A percentile compares a stretch with the other conserved stretches of the same genome.
Conservation (phyloP, 176 grass and related monocot genomes). For the Eleusine indica region DNA sequence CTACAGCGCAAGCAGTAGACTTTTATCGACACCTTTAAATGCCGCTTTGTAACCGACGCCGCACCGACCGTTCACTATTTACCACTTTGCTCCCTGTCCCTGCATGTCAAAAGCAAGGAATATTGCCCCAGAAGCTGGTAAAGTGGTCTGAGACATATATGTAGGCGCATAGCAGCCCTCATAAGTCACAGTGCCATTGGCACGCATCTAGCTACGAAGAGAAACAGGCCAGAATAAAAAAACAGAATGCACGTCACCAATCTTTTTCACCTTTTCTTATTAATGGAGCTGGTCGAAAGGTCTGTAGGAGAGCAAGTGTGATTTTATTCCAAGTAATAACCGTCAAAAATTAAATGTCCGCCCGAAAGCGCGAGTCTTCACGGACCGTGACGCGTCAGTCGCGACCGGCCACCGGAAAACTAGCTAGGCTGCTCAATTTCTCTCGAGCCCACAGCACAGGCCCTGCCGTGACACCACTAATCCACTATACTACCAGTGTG, state of each 20-base stretch:
- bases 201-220: background rate
- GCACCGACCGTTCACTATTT: background rate
- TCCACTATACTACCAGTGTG: background rate
- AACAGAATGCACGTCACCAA: background rate
- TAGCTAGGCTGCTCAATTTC: background rate
- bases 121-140: background rate
- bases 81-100: background rate
- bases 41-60: background rate
- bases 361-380: constrained; percentile 4
- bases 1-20: background rate
- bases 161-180: background rate
- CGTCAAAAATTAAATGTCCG: constrained; percentile 2
- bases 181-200: background rate
- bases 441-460: background rate
- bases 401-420: background rate
- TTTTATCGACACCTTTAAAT: background rate
- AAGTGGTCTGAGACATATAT: background rate
- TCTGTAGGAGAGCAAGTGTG: background rate
- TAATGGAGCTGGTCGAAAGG: background rate
- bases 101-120: background rate
- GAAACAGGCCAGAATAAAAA: background rate
- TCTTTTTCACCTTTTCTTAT: background rate
- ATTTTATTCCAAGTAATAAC: background rate
- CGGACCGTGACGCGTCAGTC: background rate
- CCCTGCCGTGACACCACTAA: background rate